These are phyloP conservation scores for Aspergillus avenaceus DNA, from an alignment of 495 filamentous ascomycete genomes.

Conservation along the genomic window DNA sequence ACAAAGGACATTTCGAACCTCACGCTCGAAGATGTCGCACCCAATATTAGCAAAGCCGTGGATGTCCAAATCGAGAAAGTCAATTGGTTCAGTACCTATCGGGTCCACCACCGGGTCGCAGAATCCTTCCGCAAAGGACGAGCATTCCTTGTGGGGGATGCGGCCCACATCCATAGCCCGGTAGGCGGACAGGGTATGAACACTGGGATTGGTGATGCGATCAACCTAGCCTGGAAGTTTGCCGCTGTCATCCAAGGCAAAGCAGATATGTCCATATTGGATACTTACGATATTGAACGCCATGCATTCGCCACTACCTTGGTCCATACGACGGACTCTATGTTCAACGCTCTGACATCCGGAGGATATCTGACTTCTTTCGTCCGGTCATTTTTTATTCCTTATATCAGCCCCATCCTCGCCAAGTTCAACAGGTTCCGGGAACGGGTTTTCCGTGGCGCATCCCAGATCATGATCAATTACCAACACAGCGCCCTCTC, in stretches of 20 bases:
- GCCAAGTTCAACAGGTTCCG: constrained; percentile 15
- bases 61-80: constrained; percentile 25
- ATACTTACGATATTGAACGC: constrained; percentile 51
- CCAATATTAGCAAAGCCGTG: constrained; percentile 14
- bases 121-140: constrained; percentile 23
- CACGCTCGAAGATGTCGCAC: constrained; percentile 27
- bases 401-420: constrained; percentile 22
- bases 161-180: constrained; percentile 56
- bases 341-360: constrained; percentile 21
- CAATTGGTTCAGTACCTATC: constrained; percentile 35
- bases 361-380: constrained; percentile 20
- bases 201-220: constrained; percentile 54
- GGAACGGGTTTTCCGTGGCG: constrained; percentile 18
- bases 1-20: constrained; percentile 15
- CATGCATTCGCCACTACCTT: constrained; percentile 28
- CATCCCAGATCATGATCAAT: constrained; percentile 29
- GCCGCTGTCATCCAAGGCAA: constrained; percentile 43
- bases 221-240: constrained; percentile 57
- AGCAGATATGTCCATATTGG: constrained; percentile 38
- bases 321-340: constrained; percentile 27
- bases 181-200: constrained; percentile 60
- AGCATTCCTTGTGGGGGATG: constrained; percentile 36
- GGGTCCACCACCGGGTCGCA: constrained; percentile 30
- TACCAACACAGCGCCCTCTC: constrained; percentile 25
- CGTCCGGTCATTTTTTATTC: constrained; percentile 28